Evolutionary conservation across 139 green algal genomes (phyloP).

Genomic region (Medakamo hakoo): DNA sequence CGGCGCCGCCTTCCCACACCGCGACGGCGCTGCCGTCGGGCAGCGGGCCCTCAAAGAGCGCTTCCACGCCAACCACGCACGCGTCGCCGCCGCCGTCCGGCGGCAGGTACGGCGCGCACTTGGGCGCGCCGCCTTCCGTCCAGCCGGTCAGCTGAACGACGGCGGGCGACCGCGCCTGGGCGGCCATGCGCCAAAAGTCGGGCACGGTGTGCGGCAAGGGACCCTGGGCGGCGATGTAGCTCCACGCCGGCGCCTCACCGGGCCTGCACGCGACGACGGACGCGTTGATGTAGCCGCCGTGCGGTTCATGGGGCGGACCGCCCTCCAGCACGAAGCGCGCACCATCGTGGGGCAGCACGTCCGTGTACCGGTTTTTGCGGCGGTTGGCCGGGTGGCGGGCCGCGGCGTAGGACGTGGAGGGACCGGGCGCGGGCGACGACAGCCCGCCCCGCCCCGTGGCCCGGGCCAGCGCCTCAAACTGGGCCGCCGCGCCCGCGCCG

Average conservation of each 20-base stretch:
- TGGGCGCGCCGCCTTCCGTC: conserved; percentile 12
- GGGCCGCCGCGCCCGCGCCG: too few species aligned
- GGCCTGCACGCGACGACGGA: conserved; percentile 14
- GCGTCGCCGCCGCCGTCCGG: conserved; percentile 1
- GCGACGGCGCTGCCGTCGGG: too few species aligned
- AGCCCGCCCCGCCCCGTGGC: not conserved
- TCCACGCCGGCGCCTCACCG: conserved; percentile 2
- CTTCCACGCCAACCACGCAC: conserved; percentile 5
- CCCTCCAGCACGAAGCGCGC: conserved; percentile 13
- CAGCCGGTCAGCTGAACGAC: conserved; percentile 44
- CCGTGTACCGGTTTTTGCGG: conserved; percentile 21
- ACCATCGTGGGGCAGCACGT: conserved; percentile 32
- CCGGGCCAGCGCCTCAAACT: not conserved
- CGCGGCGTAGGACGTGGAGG: not conserved
- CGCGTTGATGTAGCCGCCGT: conserved; percentile 30
- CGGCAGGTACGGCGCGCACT: conserved; percentile 39
- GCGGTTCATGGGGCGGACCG: not conserved
- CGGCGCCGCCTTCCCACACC: not conserved
- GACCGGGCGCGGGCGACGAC: too few species aligned
- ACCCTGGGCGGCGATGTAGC: conserved; percentile 32
- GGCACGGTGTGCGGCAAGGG: conserved; percentile 27
- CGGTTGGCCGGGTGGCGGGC: not conserved
- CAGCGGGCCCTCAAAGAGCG: too few species aligned
- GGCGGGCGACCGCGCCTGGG: conserved; percentile 15
- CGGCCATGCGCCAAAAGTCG: conserved; percentile 50